Conservation (phyloP, 768 basidiomycete species). For the Mycena venus region DNA sequence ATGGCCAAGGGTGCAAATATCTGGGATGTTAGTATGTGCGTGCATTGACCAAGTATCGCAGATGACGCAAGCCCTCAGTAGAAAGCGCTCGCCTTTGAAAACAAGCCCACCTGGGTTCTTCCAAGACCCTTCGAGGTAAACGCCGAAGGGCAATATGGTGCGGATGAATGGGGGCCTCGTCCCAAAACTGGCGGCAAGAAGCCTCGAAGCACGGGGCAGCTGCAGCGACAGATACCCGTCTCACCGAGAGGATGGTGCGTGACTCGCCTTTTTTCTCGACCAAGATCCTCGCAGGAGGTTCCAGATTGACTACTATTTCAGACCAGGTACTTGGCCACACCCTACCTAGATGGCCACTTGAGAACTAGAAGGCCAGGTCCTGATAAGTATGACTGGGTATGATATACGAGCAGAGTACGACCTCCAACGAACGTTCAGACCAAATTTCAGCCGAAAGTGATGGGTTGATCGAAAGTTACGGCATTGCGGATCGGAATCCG, state of each 20-base stretch:
- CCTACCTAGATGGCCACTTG: too few species aligned
- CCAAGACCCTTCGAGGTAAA: neutral
- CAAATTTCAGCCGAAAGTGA: too few species aligned
- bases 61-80: neutral
- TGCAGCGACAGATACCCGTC: neutral
- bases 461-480: too few species aligned
- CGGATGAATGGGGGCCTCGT: slow-evolving; percentile 11
- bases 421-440: too few species aligned
- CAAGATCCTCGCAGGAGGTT: neutral
- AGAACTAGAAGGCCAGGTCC: too few species aligned
- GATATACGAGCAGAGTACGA: too few species aligned
- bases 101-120: slow-evolving; percentile 11
- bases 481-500: too few species aligned
- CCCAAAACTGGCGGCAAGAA: slow-evolving; percentile 24
- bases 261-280: too few species aligned
- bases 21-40: neutral
- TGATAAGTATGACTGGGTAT: too few species aligned
- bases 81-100: neutral
- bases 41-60: neutral
- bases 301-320: too few species aligned
- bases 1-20: neutral
- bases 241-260: slow-evolving; percentile 24
- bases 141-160: neutral
- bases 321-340: too few species aligned
- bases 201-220: slow-evolving; percentile 9